Conservation (phyloP, 2,329 filamentous ascomycete genomes). For the Colletotrichum theobromicola region DNA sequence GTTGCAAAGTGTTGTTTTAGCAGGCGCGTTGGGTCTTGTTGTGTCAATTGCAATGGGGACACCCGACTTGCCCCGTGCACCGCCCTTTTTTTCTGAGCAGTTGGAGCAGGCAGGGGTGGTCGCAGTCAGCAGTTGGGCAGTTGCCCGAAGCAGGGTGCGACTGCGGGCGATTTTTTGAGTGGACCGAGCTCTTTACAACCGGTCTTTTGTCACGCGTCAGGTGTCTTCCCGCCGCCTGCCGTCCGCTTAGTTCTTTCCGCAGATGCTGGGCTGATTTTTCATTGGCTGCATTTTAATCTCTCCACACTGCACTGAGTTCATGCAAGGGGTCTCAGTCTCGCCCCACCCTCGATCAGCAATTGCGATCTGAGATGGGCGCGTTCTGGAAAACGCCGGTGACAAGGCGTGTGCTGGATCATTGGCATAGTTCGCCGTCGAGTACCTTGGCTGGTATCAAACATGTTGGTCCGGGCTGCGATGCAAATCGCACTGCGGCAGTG, state of each 20-base stretch:
- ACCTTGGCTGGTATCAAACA: background rate
- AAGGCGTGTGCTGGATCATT: background rate
- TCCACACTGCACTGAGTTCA: background rate
- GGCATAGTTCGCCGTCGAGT: background rate
- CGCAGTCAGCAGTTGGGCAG: background rate
- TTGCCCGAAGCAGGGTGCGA: slow-evolving; percentile 1
- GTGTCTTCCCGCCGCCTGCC: background rate
- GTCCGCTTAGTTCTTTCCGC: background rate
- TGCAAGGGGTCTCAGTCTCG: slow-evolving; percentile 4
- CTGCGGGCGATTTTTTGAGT: background rate
- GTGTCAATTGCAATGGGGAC: background rate
- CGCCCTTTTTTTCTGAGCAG: slow-evolving; percentile 1
- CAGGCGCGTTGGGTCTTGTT: slow-evolving; percentile 3
- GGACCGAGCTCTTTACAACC: background rate
- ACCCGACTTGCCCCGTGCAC: slow-evolving; percentile 4
- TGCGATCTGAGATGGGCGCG: background rate
- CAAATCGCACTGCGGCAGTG: background rate
- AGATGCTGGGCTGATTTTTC: background rate
- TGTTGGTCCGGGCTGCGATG: background rate
- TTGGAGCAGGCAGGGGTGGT: background rate
- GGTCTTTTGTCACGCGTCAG: slow-evolving; percentile 6
- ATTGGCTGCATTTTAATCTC: background rate
- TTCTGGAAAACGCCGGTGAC: background rate
- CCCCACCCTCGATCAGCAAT: background rate
- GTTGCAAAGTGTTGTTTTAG: background rate